A percentile compares a stretch with the other conserved stretches of the same genome.
Evolutionary conservation across 1,139 yeast species (phyloP).

Genomic region (Groenewaldozyma sp.): DNA sequence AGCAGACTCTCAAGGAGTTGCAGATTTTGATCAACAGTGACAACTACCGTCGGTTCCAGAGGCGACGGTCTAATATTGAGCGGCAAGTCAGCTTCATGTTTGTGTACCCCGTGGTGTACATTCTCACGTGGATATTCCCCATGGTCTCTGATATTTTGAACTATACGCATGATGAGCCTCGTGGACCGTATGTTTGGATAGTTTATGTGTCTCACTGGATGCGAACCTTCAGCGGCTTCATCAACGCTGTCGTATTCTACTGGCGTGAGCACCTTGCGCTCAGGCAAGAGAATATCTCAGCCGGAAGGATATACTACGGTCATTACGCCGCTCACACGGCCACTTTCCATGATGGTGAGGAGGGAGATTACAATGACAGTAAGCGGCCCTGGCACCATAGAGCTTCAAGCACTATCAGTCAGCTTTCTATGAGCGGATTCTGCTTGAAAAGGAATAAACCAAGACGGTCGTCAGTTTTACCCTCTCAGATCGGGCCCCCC

Average conservation of each 20-base stretch:
- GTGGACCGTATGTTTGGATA: background rate
- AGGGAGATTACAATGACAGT: no score
- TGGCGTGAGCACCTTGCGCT: constrained; percentile 8
- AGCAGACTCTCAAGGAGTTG: constrained; percentile 4
- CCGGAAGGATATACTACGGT: no score
- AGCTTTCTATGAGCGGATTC: no score
- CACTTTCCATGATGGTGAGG: no score
- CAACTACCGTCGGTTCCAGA: constrained; percentile 25
- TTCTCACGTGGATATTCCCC: constrained; percentile 71
- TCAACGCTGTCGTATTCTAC: constrained; percentile 13
- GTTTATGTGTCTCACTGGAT: constrained; percentile 44
- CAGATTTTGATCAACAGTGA: constrained; percentile 12
- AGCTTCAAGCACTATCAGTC: no score
- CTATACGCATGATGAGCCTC: background rate
- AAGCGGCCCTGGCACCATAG: no score
- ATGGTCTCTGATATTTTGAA: constrained; percentile 33
- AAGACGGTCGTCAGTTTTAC: no score
- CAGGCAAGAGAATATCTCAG: no score
- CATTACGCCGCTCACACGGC: no score
- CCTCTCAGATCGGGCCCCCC: no score
- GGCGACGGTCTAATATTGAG: constrained; percentile 37
- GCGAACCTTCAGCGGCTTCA: constrained; percentile 44
- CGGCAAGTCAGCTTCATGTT: constrained; percentile 42
- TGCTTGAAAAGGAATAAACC: no score
- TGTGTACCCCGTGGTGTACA: constrained; percentile 68